phyloP scores from a whole-genome alignment of 352 stramenopile genomes.

The Pythium biforme region DNA sequence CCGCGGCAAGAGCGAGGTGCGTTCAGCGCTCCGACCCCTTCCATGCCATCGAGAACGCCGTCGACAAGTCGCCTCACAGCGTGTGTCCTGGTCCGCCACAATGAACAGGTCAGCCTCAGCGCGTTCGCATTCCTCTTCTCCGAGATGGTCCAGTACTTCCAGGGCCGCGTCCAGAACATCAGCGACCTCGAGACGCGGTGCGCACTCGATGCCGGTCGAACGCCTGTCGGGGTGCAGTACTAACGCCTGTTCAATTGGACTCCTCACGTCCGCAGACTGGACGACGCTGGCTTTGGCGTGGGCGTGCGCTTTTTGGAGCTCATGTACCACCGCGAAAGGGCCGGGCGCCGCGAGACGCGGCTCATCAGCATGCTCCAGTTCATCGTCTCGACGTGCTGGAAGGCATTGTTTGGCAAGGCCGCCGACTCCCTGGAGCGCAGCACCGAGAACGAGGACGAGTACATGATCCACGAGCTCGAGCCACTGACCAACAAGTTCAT shows the following conservation, averaged over 20 bases:
- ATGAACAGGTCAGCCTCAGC: conserved; percentile 85
- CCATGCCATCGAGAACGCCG: no score
- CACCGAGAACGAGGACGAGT: conserved; percentile 98
- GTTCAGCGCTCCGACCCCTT: not conserved
- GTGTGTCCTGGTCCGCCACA: no score
- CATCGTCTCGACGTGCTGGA: conserved; percentile 94
- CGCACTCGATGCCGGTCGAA: no score
- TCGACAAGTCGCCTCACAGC: no score
- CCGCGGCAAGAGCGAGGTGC: conserved; percentile 71
- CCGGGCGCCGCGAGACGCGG: conserved; percentile 73
- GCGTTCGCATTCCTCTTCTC: conserved; percentile 97
- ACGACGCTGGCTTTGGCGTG: conserved; percentile 94
- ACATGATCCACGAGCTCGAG: conserved; percentile 96
- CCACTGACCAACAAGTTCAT: conserved; percentile 96
- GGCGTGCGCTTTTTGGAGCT: conserved; percentile 95
- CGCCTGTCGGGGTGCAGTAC: no score
- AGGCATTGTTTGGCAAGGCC: conserved; percentile 95
- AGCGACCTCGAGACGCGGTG: conserved; percentile 92
- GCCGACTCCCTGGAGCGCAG: conserved; percentile 95
- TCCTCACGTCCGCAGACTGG: conserved; percentile 74
- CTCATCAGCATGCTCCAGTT: conserved; percentile 91
- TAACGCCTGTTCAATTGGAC: no score
- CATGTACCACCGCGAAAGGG: conserved; percentile 83
- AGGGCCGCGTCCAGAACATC: conserved; percentile 94
- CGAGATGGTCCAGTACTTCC: conserved; percentile 98